These are phyloP conservation scores for Nicotiana knightiana DNA, from an alignment of 257 asterid species.

Conservation along the genomic window DNA sequence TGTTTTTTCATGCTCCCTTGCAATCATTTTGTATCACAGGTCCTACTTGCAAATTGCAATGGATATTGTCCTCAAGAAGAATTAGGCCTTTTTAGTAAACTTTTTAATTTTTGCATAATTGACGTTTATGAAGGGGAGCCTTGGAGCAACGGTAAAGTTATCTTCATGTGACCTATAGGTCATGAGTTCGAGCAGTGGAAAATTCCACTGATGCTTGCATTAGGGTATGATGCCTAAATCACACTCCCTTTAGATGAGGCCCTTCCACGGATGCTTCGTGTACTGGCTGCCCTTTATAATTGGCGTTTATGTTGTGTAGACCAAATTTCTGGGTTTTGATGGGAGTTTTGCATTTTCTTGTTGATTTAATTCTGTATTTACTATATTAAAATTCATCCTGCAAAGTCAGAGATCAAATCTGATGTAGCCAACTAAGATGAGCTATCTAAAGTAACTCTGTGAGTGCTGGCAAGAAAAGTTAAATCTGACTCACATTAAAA, in stretches of 20 bases:
- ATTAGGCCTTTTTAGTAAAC: not conserved
- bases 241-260: no score
- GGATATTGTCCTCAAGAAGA: not conserved
- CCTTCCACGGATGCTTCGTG: no score
- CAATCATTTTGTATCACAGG: constrained; percentile 8
- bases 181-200: no score
- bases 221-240: no score
- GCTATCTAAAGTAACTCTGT: constrained; percentile 4
- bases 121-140: no score
- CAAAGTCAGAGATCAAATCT: constrained; percentile 5
- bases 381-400: not conserved
- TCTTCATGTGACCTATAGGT: no score
- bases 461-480: not conserved
- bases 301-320: not conserved
- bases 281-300: not conserved
- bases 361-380: not conserved
- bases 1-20: constrained; percentile 10
- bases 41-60: not conserved
- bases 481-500: not conserved
- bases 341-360: not conserved
- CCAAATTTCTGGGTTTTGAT: not conserved
- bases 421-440: constrained; percentile 6
- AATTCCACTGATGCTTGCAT: no score
- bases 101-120: no score
- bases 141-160: no score